phyloP scores from a whole-genome alignment of 176 grass and related monocot genomes.

The Avena atlantica region DNA sequence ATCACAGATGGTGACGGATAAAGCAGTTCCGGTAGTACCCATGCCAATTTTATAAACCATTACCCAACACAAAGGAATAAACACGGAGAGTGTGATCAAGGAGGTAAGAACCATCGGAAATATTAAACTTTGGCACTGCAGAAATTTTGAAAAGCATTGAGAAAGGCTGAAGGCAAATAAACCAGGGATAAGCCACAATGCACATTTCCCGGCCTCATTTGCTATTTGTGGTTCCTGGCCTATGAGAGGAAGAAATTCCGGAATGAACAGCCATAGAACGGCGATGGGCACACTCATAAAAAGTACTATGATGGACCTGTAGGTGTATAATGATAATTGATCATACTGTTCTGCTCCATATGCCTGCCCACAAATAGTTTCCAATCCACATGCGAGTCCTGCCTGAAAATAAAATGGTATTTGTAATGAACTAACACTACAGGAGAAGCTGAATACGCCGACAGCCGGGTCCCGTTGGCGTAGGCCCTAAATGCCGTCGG shows the following conservation, averaged over 20 bases:
- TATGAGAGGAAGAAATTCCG: slow-evolving; percentile 47
- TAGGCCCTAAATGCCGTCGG: too few relatives aligned
- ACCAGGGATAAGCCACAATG: slow-evolving; percentile 70
- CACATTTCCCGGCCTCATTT: slow-evolving; percentile 57
- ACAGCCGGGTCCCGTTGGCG: too few relatives aligned
- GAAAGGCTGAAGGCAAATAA: slow-evolving; percentile 61
- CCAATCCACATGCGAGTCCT: slow-evolving; percentile 58
- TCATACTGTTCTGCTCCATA: slow-evolving; percentile 66
- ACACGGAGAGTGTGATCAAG: slow-evolving; percentile 45
- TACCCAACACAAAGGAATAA: slow-evolving; percentile 72
- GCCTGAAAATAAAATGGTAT: slow-evolving; percentile 45
- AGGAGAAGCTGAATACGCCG: too few relatives aligned
- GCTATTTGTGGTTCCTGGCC: slow-evolving; percentile 65
- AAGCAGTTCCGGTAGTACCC: slow-evolving; percentile 64
- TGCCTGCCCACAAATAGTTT: slow-evolving; percentile 72
- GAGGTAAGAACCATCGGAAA: slow-evolving; percentile 71
- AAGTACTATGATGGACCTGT: slow-evolving; percentile 65
- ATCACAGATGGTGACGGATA: slow-evolving; percentile 60
- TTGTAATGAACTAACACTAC: too few relatives aligned
- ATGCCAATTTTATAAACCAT: slow-evolving; percentile 72
- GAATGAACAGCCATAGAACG: slow-evolving; percentile 60
- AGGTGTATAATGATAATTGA: slow-evolving; percentile 58
- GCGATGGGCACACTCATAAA: slow-evolving; percentile 49
- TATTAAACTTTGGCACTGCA: slow-evolving; percentile 67
- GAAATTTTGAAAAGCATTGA: slow-evolving; percentile 70